Percentiles rank a stretch among this genome's conserved stretches.
These are phyloP conservation scores for Colletotrichum melonis DNA, from an alignment of 2,329 filamentous ascomycete species.

Conservation along the genomic window DNA sequence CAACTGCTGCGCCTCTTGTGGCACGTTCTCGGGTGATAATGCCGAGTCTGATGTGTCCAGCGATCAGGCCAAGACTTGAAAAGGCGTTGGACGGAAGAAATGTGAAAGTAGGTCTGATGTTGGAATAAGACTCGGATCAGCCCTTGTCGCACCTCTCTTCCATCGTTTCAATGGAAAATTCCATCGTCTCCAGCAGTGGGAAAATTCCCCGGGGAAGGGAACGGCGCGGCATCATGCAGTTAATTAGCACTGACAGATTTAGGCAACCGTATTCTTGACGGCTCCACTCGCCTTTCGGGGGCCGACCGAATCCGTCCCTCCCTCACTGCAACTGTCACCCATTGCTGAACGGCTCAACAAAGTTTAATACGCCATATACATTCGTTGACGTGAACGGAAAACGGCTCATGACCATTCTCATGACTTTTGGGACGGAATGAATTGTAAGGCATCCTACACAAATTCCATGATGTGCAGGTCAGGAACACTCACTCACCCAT, in stretches of 20 bases:
- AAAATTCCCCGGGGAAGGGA: not conserved
- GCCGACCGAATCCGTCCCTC: not conserved
- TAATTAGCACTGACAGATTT: not conserved
- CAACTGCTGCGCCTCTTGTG: not conserved
- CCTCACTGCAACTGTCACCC: too few relatives aligned
- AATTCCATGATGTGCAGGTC: too few relatives aligned
- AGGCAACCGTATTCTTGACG: conserved; percentile 2
- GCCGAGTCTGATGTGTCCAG: not conserved
- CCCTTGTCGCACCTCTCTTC: not conserved
- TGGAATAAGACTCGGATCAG: not conserved
- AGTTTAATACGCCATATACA: too few relatives aligned
- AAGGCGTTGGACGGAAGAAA: not conserved
- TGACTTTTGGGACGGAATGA: too few relatives aligned
- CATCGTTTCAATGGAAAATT: not conserved
- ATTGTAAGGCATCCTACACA: too few relatives aligned
- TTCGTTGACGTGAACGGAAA: too few relatives aligned
- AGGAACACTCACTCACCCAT: too few relatives aligned
- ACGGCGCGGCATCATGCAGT: not conserved
- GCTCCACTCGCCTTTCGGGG: not conserved
- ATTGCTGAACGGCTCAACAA: not conserved
- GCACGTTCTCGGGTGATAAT: not conserved
- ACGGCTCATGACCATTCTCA: too few relatives aligned
- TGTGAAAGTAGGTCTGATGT: not conserved
- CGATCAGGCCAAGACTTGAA: not conserved
- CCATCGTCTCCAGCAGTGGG: not conserved